A percentile compares a stretch with the other conserved stretches of the same genome.
phyloP scores from a whole-genome alignment of 2,329 filamentous ascomycete species.

The Sphaerulina vaccinii region DNA sequence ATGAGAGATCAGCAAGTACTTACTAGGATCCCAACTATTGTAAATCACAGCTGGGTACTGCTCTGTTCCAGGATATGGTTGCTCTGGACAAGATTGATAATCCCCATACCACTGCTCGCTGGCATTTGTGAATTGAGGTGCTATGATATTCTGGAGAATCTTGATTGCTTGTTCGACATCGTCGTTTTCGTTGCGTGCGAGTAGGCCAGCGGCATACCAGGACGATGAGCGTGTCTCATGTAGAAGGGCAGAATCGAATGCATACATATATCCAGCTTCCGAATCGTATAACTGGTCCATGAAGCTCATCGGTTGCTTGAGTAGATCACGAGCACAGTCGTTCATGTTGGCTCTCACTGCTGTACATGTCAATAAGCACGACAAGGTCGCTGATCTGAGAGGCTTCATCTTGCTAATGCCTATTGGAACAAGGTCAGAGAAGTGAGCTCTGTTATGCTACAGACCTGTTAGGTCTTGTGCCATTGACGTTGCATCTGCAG shows the following conservation, averaged over 20 bases:
- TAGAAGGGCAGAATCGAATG: slow-evolving; percentile 46
- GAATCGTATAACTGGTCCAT: slow-evolving; percentile 57
- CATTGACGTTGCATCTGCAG: too few species aligned
- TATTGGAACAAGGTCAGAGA: too few species aligned
- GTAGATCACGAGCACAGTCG: slow-evolving; percentile 12
- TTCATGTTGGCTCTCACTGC: background rate
- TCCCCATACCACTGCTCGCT: slow-evolving; percentile 58
- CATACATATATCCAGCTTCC: slow-evolving; percentile 54
- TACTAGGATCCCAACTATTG: slow-evolving; percentile 54
- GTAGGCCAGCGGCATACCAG: slow-evolving; percentile 60
- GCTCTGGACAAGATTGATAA: slow-evolving; percentile 57
- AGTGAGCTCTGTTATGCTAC: too few species aligned
- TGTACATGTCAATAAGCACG: background rate
- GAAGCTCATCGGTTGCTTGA: slow-evolving; percentile 21
- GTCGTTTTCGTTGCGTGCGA: slow-evolving; percentile 54
- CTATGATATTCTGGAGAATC: slow-evolving; percentile 56
- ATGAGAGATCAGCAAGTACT: background rate
- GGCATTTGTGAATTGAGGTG: slow-evolving; percentile 53
- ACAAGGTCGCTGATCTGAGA: background rate
- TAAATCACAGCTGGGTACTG: slow-evolving; percentile 55
- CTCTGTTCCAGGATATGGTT: slow-evolving; percentile 56
- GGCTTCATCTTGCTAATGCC: too few species aligned
- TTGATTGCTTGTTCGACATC: slow-evolving; percentile 54
- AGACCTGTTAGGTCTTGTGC: too few species aligned
- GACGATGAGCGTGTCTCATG: slow-evolving; percentile 58